A percentile compares a stretch with the other conserved stretches of the same genome.
These are phyloP conservation scores for Trichoderma aggressivum DNA, from an alignment of 2,329 filamentous ascomycete species.

Conservation along the genomic window DNA sequence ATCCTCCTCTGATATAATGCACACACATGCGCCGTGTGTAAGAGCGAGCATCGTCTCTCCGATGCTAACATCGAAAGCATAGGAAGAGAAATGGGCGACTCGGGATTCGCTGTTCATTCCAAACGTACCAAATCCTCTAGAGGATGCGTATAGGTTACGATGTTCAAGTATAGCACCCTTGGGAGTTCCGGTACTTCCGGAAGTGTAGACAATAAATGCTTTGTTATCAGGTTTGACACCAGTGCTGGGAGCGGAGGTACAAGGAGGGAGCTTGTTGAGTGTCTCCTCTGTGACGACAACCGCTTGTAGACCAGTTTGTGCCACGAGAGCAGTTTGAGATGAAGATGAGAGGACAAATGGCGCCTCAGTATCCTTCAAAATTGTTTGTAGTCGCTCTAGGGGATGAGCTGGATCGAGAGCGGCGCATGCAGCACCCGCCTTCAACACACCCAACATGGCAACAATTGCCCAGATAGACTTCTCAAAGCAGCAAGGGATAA, in stretches of 20 bases:
- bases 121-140: not conserved
- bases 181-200: slow-evolving; percentile 47
- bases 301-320: not conserved
- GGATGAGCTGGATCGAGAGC: not conserved
- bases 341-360: not conserved
- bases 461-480: not conserved
- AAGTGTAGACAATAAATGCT: slow-evolving; percentile 47
- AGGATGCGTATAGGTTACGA: not conserved
- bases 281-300: not conserved
- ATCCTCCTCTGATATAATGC: slow-evolving; percentile 22
- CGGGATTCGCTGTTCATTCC: not conserved
- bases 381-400: not conserved
- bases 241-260: not conserved
- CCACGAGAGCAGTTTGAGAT: not conserved
- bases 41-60: slow-evolving; percentile 18
- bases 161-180: slow-evolving; percentile 42
- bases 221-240: not conserved
- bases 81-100: slow-evolving; percentile 23
- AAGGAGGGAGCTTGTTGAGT: not conserved
- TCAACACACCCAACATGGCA: not conserved
- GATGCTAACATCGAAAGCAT: slow-evolving; percentile 22
- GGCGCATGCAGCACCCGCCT: not conserved
- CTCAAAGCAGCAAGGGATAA: not conserved
- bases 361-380: not conserved
- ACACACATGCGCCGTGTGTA: slow-evolving; percentile 22